Conservation (phyloP, 2,329 filamentous ascomycete genomes). For the Aspergillus pseudoterreus region DNA sequence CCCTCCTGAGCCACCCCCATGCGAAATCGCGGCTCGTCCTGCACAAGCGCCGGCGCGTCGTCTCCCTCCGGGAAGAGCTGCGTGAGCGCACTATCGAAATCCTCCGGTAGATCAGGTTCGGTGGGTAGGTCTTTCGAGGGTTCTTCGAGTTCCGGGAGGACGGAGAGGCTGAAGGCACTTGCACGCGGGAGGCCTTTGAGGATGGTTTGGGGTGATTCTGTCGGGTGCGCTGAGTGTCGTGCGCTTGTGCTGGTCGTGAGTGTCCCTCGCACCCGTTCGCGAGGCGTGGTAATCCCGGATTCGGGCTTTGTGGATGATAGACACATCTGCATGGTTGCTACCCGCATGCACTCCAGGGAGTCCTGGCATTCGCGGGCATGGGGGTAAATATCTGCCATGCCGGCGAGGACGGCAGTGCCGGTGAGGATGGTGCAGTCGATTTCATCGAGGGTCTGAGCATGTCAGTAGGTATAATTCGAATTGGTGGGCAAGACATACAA, state of each 20-base stretch:
- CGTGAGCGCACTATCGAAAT: background rate
- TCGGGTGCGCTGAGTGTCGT: background rate
- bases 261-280: background rate
- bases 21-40: background rate
- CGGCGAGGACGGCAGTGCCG: background rate
- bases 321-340: constrained; percentile 1
- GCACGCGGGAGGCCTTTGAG: too few relatives aligned
- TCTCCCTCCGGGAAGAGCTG: background rate
- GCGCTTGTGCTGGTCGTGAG: background rate
- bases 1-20: background rate
- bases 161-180: too few relatives aligned
- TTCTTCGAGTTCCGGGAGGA: too few relatives aligned
- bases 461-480: background rate
- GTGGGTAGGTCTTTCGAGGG: background rate
- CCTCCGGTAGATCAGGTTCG: background rate
- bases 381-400: background rate
- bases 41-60: background rate
- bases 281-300: background rate
- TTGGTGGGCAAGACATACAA: background rate
- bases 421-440: constrained; percentile 1
- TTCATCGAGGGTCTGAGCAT: background rate
- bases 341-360: background rate
- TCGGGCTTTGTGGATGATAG: background rate
- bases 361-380: background rate
- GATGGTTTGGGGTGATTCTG: background rate